A percentile compares a stretch with the other conserved stretches of the same genome.
These are phyloP conservation scores for Dorcoceras hygrometricum DNA, from an alignment of 257 asterid genomes.

Conservation along the genomic window DNA sequence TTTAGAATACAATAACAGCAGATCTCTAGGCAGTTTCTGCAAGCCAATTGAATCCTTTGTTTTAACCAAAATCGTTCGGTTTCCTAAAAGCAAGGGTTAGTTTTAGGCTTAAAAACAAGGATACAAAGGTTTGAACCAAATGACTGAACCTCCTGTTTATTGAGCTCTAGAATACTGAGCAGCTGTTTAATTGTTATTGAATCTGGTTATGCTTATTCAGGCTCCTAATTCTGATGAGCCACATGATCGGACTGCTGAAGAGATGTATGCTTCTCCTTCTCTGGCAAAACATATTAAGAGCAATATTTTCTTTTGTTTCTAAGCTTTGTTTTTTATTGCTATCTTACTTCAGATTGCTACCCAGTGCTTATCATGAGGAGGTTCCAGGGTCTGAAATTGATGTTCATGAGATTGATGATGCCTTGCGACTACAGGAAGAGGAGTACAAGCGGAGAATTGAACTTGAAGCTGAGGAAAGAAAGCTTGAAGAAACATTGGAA, in stretches of 20 bases:
- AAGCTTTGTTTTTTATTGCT: slow-evolving; percentile 7
- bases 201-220: slow-evolving; percentile 50
- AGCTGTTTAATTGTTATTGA: slow-evolving; percentile 21
- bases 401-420: slow-evolving; percentile 43
- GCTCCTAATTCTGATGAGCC: slow-evolving; percentile 47
- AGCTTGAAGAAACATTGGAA: slow-evolving; percentile 96
- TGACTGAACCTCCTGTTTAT: slow-evolving; percentile 16
- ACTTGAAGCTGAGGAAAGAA: slow-evolving; percentile 96
- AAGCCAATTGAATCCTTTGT: too few relatives aligned
- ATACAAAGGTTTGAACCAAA: slow-evolving; percentile 62
- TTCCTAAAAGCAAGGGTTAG: too few relatives aligned
- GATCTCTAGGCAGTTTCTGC: too few relatives aligned
- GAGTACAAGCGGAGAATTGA: slow-evolving; percentile 72
- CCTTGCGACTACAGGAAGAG: slow-evolving; percentile 52
- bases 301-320: slow-evolving; percentile 23
- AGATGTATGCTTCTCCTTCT: slow-evolving; percentile 48
- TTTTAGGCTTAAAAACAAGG: slow-evolving; percentile 81
- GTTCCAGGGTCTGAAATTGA: slow-evolving; percentile 34
- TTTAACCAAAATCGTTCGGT: too few relatives aligned
- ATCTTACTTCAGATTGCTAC: slow-evolving; percentile 58
- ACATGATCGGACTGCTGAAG: slow-evolving; percentile 49
- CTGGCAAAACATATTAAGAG: slow-evolving; percentile 16
- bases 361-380: slow-evolving; percentile 47
- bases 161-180: slow-evolving; percentile 21
- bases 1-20: too few relatives aligned